Evolutionary conservation across 805 yeast species (phyloP).

Genomic region (Wickerhamomyces xylosicus): DNA sequence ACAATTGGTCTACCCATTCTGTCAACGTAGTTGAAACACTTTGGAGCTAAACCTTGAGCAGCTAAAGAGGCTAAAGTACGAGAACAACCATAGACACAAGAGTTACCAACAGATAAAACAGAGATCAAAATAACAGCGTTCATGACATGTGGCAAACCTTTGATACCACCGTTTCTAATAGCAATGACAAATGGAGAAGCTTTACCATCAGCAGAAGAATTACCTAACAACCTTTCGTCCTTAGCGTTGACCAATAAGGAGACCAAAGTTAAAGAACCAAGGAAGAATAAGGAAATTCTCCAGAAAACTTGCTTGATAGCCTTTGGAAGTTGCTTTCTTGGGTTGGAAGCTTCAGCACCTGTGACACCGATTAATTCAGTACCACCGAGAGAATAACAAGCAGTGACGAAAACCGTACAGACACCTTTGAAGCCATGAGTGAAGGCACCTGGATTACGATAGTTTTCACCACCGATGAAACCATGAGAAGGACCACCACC

Average conservation of each 20-base stretch:
- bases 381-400: slow-evolving; percentile 46
- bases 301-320: slow-evolving; percentile 49
- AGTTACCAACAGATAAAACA: slow-evolving; percentile 37
- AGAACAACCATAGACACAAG: slow-evolving; percentile 48
- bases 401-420: slow-evolving; percentile 43
- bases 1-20: slow-evolving; percentile 39
- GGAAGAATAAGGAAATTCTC: slow-evolving; percentile 40
- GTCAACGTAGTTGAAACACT: slow-evolving; percentile 32
- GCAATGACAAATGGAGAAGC: slow-evolving; percentile 44
- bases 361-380: slow-evolving; percentile 43
- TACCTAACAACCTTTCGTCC: slow-evolving; percentile 24
- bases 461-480: slow-evolving; percentile 34
- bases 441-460: slow-evolving; percentile 55
- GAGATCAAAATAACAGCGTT: slow-evolving; percentile 30
- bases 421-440: slow-evolving; percentile 45
- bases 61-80: slow-evolving; percentile 40
- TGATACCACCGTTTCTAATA: slow-evolving; percentile 25
- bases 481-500: slow-evolving; percentile 39
- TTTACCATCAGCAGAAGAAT: slow-evolving; percentile 19
- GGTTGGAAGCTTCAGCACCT: slow-evolving; percentile 37
- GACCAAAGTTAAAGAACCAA: slow-evolving; percentile 31
- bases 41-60: slow-evolving; percentile 35
- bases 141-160: slow-evolving; percentile 29
- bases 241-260: slow-evolving; percentile 38
- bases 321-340: slow-evolving; percentile 36